Evolutionary conservation across 2,329 filamentous ascomycete genomes (phyloP), one percentile per base, ranked within the genome.

Genomic region (Neofusicoccum sp.): DNA sequence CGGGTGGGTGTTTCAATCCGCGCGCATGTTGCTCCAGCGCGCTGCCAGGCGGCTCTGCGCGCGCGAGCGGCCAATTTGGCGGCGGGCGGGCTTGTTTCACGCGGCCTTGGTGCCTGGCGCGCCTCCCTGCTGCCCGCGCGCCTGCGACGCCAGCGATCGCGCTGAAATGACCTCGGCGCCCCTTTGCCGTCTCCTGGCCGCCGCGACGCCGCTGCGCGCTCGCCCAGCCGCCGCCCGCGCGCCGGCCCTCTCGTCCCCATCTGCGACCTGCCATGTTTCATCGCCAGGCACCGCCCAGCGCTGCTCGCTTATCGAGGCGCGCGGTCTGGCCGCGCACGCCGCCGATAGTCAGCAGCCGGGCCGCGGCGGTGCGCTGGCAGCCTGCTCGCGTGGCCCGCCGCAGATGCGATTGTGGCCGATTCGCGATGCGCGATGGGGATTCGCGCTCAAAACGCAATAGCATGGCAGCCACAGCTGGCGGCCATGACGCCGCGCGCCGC

Each of bases 201-300:
- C 12, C 43, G 29, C 43, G 16, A 22, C 43, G 45, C 45, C 41
- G 41, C 9, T 44, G 41, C 41, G 2, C n/a, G 6, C 16, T 36
- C 48, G 3, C 31, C 54, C 39, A 31, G 29, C 41, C 41, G 56
- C 41, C n/a, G 37, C 49, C 54, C 41, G 16, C 54, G 50, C 50
- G 50, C 50, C 28, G 29, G 44, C 39, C 37, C 52, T 44, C 28
- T 58, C 41, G 16, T 45, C 39, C 45, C 45, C 45, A 58, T 44
- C 31, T 61, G 59, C 45, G 59, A 61, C 59, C 29, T 44, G 59
- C 28, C 59, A 36, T 52, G 60, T 62, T 62, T 62, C 60, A 62
- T 62, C 60, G 59, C 36, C 59, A 52, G 47, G 59, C 59, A 61
- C 59, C 48, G 59, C 54, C 39, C 52, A 58, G 54, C 52, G 45